Evolutionary conservation across 2,329 filamentous ascomycete genomes (phyloP), one percentile per base, ranked within the genome.

Genomic region (Microthyrium microscopicum): DNA sequence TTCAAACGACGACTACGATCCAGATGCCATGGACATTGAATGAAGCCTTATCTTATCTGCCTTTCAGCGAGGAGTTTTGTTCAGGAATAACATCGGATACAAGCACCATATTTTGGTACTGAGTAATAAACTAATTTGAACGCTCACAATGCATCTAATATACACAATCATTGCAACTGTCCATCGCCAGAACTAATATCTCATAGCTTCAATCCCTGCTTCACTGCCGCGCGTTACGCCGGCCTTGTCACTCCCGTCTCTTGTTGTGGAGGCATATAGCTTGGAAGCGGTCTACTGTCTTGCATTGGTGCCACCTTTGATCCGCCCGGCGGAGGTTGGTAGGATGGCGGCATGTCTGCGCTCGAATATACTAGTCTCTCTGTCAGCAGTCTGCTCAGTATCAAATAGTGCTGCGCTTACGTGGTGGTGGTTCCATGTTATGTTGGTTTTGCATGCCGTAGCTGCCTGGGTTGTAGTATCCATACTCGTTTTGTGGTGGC

Each of bases 1-100:
- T 26, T 33, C 21, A 34, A 29, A 42, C 16, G 33, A 42, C 16
- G 51, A 54, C 21, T 46, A 62, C 31, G 70, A 76, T 43, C 56
- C 58, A 1, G 73, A 79, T 48, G 72, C 66, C 11, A 81, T 80
- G 76, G 73, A 79, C 33, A 54, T 78, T 45, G 73, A 73, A 39
- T 68, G 28, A 36, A 17, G n/a, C 8, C 22, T 13, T 8, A 25
- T 13, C 22, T 8, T 13, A 25, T 25, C 13, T n/a, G n/a, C n/a
- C n/a, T n/a, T n/a, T n/a, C n/a, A n/a, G 22, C 8, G 8, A 8
- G 9, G 9, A 9, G 12, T 25, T 12, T 25, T 25, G 8, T 25
- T 12, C 12, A 9, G 22, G 22, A 9, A 8, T 12, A 8, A 25
- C 12, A 25, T 25, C 22, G 12, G 9, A 25, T 12, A 8, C n/a